Evolutionary conservation across 1,284 basidiomycete genomes (phyloP).

Genomic region (Mycosarcoma mackinlayi): DNA sequence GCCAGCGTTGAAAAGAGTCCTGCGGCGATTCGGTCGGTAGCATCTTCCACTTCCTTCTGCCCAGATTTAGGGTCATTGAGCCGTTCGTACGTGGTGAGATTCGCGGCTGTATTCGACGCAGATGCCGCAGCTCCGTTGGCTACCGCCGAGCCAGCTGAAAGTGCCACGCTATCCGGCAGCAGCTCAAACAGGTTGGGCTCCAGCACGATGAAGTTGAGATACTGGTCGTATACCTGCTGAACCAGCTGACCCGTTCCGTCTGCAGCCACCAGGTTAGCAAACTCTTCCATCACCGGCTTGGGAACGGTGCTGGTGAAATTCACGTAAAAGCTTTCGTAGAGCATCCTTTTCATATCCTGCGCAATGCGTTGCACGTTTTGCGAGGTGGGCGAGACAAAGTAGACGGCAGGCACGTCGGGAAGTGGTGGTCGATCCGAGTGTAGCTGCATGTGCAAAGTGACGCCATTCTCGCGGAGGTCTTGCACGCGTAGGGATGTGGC

Average conservation of each 20-base stretch:
- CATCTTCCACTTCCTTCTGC: conserved; percentile 90
- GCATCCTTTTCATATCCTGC: conserved; percentile 78
- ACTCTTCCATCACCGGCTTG: conserved; percentile 88
- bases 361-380: conserved; percentile 79
- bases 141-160: conserved; percentile 48
- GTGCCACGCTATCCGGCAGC: conserved; percentile 72
- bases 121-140: conserved; percentile 25
- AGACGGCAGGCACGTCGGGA: conserved; percentile 94
- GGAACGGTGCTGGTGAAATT: conserved; percentile 94
- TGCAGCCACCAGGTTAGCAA: conserved; percentile 86
- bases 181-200: conserved; percentile 95
- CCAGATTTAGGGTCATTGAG: conserved; percentile 91
- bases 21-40: conserved; percentile 89
- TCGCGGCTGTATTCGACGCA: conserved; percentile 16
- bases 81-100: conserved; percentile 77
- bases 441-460: conserved; percentile 94
- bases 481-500: conserved; percentile 95
- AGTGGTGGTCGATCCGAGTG: conserved; percentile 88
- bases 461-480: conserved; percentile 93
- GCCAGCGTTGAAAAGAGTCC: conserved; percentile 94
- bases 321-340: conserved; percentile 93
- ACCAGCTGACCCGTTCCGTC: conserved; percentile 80
- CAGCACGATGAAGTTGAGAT: conserved; percentile 94
- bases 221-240: conserved; percentile 74
- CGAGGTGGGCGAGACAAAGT: conserved; percentile 92